phyloP scores from a whole-genome alignment of 345 rosid species.

The Laguncularia racemosa region DNA sequence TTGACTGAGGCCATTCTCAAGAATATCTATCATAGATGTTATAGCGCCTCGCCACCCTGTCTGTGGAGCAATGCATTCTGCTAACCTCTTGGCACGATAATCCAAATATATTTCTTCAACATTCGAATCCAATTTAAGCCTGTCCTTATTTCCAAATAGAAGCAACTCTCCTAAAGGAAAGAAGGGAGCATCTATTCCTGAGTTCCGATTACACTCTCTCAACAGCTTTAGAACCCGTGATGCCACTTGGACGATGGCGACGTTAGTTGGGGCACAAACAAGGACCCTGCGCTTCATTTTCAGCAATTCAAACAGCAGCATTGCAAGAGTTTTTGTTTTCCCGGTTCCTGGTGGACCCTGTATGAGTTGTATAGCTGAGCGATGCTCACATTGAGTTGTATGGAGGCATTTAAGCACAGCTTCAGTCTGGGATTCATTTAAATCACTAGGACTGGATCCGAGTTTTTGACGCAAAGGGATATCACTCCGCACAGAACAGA shows the following conservation, averaged over 20 bases:
- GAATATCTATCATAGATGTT: conserved; percentile 16
- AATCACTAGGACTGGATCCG: neutral
- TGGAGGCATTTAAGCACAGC: conserved; percentile 12
- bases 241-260: conserved; percentile 16
- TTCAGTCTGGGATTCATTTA: conserved; percentile 17
- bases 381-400: conserved; percentile 1
- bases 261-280: conserved; percentile 21
- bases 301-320: conserved; percentile 11
- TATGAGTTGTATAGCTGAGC: conserved; percentile 11
- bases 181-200: too few species aligned
- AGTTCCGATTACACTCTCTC: neutral
- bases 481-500: neutral
- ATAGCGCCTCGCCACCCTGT: conserved; percentile 23
- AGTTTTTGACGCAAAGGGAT: neutral
- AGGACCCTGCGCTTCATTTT: conserved; percentile 15
- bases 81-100: conserved; percentile 26
- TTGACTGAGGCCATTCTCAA: conserved; percentile 17
- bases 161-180: too few species aligned
- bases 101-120: conserved; percentile 33
- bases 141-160: conserved; percentile 15
- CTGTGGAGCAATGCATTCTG: conserved; percentile 13
- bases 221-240: conserved; percentile 17
- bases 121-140: conserved; percentile 22
- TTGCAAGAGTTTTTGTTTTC: conserved; percentile 14
- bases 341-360: conserved; percentile 27